phyloP scores from a whole-genome alignment of 192 early-diverging fungal genomes.

The Anaeromyces robustus region DNA sequence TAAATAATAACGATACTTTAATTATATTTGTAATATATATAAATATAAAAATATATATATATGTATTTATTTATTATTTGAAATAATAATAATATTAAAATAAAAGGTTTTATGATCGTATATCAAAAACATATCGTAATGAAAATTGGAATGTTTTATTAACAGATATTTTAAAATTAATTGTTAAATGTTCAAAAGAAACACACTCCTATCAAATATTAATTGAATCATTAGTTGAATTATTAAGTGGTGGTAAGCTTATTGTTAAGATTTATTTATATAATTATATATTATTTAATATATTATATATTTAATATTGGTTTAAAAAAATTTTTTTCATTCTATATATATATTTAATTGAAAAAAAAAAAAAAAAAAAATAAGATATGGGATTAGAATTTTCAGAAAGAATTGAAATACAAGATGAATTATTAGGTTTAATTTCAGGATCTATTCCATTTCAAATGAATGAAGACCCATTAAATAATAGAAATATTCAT shows the following conservation, averaged over 20 bases:
- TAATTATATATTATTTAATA: too few species aligned
- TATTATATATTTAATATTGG: too few species aligned
- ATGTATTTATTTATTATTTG: background rate
- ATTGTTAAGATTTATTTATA: too few species aligned
- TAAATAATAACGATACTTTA: too few species aligned
- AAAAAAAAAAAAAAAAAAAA: background rate
- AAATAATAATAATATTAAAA: background rate
- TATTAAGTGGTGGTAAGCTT: background rate
- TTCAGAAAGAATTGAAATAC: background rate
- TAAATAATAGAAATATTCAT: background rate
- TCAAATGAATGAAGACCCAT: background rate
- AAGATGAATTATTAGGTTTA: background rate
- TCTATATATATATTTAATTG: too few species aligned
- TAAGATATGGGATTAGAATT: background rate
- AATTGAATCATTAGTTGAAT: background rate
- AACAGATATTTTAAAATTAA: constrained; percentile 45
- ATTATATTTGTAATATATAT: too few species aligned
- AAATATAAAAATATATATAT: background rate
- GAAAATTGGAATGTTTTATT: constrained; percentile 63
- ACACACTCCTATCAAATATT: background rate
- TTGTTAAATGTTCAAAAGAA: constrained; percentile 52
- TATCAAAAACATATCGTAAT: constrained; percentile 76
- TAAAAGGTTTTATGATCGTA: constrained; percentile 65
- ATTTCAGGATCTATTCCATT: background rate
- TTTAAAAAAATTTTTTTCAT: too few species aligned